Evolutionary conservation across 805 yeast species (phyloP).

Genomic region (Metschnikowia drakensbergensis): DNA sequence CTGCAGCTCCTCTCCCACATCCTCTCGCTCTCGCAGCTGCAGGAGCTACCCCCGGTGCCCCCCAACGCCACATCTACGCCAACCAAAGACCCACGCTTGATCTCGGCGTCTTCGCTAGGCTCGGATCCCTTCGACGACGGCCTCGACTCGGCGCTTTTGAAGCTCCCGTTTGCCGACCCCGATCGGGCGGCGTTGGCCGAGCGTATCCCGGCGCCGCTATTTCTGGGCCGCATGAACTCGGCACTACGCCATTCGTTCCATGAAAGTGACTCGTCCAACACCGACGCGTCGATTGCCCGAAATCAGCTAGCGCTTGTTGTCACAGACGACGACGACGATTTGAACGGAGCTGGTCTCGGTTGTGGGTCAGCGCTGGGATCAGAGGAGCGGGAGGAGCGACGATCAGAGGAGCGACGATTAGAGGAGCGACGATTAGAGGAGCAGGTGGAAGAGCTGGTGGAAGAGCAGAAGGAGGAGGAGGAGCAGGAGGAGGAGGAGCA

Average conservation of each 20-base stretch:
- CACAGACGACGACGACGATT: slow-evolving; percentile 1
- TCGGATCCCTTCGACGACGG: slow-evolving; percentile 28
- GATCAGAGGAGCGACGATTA: too few species aligned
- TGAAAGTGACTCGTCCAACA: background rate
- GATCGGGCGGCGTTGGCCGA: too few species aligned
- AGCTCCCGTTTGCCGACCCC: background rate
- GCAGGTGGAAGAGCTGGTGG: too few species aligned
- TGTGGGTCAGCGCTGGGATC: too few species aligned
- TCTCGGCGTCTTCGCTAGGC: slow-evolving; percentile 12
- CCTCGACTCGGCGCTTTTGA: slow-evolving; percentile 20
- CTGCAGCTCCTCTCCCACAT: slow-evolving; percentile 22
- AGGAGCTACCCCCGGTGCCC: background rate
- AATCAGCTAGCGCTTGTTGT: slow-evolving; percentile 15
- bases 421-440: too few species aligned
- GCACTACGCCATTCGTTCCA: background rate
- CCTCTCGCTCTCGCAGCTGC: slow-evolving; percentile 13
- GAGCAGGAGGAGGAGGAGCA: too few species aligned
- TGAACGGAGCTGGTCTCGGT: too few species aligned
- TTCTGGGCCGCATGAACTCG: background rate
- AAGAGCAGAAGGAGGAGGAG: too few species aligned
- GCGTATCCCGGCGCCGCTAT: too few species aligned
- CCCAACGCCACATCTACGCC: background rate
- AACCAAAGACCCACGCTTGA: slow-evolving; percentile 4
- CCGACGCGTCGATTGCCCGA: slow-evolving; percentile 5
- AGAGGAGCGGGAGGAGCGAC: too few species aligned